Conservation (phyloP, 192 early-diverging fungal genomes). For the Oehlia diaphana region DNA sequence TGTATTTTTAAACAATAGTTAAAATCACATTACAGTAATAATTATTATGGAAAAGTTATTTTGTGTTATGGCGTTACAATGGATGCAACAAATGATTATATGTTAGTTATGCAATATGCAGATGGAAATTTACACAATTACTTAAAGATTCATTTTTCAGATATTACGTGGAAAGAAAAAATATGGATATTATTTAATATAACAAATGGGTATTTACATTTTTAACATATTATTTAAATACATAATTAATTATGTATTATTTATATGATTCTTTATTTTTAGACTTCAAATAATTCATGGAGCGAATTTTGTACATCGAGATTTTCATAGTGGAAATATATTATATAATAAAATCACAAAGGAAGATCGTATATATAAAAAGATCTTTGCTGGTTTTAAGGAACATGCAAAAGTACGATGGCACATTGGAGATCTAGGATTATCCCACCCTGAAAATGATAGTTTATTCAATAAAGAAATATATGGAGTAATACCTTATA, state of each 20-base stretch:
- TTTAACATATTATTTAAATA: no score
- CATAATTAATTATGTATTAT: no score
- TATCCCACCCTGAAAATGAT: background rate
- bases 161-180: background rate
- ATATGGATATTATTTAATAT: background rate
- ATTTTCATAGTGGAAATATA: slow-evolving; percentile 22
- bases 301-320: background rate
- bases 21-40: no score
- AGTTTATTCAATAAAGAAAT: background rate
- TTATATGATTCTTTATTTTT: no score
- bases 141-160: background rate
- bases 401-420: background rate
- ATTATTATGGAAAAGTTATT: background rate
- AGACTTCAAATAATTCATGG: background rate
- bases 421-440: background rate
- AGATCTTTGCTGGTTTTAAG: no score
- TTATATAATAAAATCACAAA: background rate
- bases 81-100: background rate
- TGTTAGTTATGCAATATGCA: slow-evolving; percentile 19
- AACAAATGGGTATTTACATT: background rate
- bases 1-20: background rate
- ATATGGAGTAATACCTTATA: background rate
- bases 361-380: no score
- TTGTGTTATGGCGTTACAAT: slow-evolving; percentile 1
- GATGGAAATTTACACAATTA: background rate